These are phyloP conservation scores for Recurvomyces mirabilis DNA, from an alignment of 495 filamentous ascomycete genomes.

Conservation along the genomic window DNA sequence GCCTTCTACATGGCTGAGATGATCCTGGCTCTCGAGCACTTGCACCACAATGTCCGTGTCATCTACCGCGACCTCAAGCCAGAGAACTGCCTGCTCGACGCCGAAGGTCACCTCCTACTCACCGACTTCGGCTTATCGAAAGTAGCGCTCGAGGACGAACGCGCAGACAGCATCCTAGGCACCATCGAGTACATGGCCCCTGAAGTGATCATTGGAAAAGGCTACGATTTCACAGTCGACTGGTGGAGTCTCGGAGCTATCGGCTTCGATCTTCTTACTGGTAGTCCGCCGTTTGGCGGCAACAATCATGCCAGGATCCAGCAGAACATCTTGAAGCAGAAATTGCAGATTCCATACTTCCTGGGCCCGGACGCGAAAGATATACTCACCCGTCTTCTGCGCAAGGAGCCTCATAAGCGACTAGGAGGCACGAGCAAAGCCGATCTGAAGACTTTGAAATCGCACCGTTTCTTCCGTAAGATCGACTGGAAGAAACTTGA, in stretches of 20 bases:
- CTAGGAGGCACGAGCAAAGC: constrained; percentile 79
- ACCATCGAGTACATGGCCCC: constrained; percentile 99
- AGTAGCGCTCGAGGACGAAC: constrained; percentile 67
- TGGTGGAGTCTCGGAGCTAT: constrained; percentile 97
- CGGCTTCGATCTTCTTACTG: constrained; percentile 83
- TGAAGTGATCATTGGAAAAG: constrained; percentile 73
- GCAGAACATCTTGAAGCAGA: constrained; percentile 84
- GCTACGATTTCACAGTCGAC: constrained; percentile 87
- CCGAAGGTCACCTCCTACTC: constrained; percentile 80
- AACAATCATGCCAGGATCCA: constrained; percentile 86
- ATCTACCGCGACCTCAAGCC: constrained; percentile 96
- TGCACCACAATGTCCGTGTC: constrained; percentile 83
- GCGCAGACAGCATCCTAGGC: constrained; percentile 76
- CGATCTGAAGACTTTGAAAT: constrained; percentile 76
- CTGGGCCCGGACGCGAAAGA: constrained; percentile 85
- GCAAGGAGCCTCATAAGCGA: constrained; percentile 82
- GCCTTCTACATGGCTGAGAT: constrained; percentile 99
- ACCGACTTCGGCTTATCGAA: constrained; percentile 97
- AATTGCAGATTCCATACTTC: constrained; percentile 76
- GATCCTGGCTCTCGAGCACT: constrained; percentile 82
- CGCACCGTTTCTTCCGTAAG: constrained; percentile 90
- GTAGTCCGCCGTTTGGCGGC: constrained; percentile 76
- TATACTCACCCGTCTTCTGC: constrained; percentile 72
- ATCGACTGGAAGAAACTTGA: constrained; percentile 85
- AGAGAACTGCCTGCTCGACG: constrained; percentile 91